Evolutionary conservation across 2,329 filamentous ascomycete species (phyloP).

Genomic region (Botrytis galanthina): DNA sequence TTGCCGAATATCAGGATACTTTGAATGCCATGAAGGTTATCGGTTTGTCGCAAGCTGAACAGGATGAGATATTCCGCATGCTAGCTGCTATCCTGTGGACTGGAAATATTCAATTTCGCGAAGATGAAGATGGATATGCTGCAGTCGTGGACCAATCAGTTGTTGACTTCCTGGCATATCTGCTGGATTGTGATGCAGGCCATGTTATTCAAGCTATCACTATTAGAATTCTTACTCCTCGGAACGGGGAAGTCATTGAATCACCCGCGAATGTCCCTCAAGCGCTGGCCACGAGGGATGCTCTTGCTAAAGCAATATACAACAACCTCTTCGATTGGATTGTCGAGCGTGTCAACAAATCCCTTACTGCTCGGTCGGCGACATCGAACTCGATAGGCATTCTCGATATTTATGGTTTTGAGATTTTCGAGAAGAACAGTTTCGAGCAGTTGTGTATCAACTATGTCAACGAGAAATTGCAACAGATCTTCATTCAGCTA

Average conservation of each 20-base stretch:
- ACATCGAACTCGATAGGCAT: slow-evolving; percentile 89
- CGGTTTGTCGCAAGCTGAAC: slow-evolving; percentile 80
- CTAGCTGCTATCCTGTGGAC: slow-evolving; percentile 88
- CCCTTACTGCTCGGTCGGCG: slow-evolving; percentile 72
- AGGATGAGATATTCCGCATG: slow-evolving; percentile 97
- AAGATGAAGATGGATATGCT: slow-evolving; percentile 88
- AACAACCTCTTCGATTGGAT: slow-evolving; percentile 99
- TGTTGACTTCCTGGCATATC: slow-evolving; percentile 89
- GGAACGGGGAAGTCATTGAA: slow-evolving; percentile 65
- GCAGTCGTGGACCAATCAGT: slow-evolving; percentile 85
- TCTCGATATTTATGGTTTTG: slow-evolving; percentile 97
- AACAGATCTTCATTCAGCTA: slow-evolving; percentile 98
- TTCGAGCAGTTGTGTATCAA: slow-evolving; percentile 99
- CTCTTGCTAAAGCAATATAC: slow-evolving; percentile 92
- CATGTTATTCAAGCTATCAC: slow-evolving; percentile 86
- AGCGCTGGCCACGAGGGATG: slow-evolving; percentile 83
- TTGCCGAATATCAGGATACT: slow-evolving; percentile 85
- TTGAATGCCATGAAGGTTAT: slow-evolving; percentile 94
- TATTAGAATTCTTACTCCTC: slow-evolving; percentile 74
- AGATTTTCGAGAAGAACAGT: slow-evolving; percentile 98
- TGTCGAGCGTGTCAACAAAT: slow-evolving; percentile 85
- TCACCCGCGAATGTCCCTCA: slow-evolving; percentile 84
- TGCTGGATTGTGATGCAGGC: slow-evolving; percentile 80
- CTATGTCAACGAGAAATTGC: slow-evolving; percentile 98
- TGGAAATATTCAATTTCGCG: slow-evolving; percentile 86